These are phyloP conservation scores for Scolecobasidium constrictum DNA, from an alignment of 2,329 filamentous ascomycete species.

Conservation along the genomic window DNA sequence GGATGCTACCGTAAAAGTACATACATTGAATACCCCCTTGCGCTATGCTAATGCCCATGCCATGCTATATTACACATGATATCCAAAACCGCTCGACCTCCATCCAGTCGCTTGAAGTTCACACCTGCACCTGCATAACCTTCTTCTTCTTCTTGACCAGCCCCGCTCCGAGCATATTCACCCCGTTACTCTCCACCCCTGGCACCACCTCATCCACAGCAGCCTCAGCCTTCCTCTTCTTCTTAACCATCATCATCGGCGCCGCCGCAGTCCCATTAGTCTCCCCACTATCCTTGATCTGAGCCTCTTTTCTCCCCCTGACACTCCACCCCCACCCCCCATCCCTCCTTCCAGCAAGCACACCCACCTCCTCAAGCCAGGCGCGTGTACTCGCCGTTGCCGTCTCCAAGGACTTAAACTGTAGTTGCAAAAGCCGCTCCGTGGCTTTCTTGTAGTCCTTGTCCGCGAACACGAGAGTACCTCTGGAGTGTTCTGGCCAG, in stretches of 20 bases:
- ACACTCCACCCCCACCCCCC: constrained; percentile 12
- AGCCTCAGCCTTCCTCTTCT: constrained; percentile 4
- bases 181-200: constrained; percentile 9
- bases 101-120: too few relatives aligned
- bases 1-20: too few relatives aligned
- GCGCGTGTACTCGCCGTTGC: constrained; percentile 54
- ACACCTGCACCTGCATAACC: background rate
- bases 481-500: constrained; percentile 53
- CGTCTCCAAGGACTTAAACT: constrained; percentile 57
- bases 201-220: background rate
- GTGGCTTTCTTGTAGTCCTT: constrained; percentile 55
- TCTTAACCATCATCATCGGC: background rate
- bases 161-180: constrained; percentile 11
- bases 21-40: too few relatives aligned
- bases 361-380: constrained; percentile 58
- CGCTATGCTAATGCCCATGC: too few relatives aligned
- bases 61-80: too few relatives aligned
- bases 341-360: constrained; percentile 19
- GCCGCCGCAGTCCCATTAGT: constrained; percentile 17
- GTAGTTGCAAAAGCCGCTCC: constrained; percentile 60
- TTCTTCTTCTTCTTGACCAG: constrained; percentile 12
- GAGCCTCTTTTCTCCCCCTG: constrained; percentile 9
- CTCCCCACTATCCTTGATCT: constrained; percentile 22
- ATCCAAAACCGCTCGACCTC: too few relatives aligned
- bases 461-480: constrained; percentile 52